phyloP scores from a whole-genome alignment of 2,329 filamentous ascomycete genomes.

The Monilinia vaccinii-corymbosi region DNA sequence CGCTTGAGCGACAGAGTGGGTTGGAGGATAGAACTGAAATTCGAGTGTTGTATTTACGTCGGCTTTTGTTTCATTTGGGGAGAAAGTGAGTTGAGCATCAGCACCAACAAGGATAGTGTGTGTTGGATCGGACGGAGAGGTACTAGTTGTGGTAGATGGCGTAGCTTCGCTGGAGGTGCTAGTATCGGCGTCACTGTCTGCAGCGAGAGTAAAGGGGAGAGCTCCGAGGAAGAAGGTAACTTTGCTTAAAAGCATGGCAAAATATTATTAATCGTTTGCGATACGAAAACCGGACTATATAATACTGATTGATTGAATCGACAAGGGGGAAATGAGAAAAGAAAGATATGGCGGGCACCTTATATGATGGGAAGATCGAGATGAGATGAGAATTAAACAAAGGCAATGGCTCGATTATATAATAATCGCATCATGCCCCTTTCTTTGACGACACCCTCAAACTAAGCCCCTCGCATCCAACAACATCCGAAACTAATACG shows the following conservation, averaged over 20 bases:
- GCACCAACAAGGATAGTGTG: conserved; percentile 29
- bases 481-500: not conserved
- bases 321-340: not conserved
- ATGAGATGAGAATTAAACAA: not conserved
- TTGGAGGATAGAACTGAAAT: conserved; percentile 44
- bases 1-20: conserved; percentile 40
- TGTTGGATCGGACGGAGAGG: conserved; percentile 12
- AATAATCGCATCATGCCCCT: not conserved
- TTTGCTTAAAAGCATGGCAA: conserved; percentile 27
- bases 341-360: not conserved
- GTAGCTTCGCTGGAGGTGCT: conserved; percentile 11
- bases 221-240: conserved; percentile 15
- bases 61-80: conserved; percentile 41
- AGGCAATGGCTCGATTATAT: not conserved
- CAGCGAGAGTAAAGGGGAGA: conserved; percentile 19
- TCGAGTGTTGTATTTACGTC: conserved; percentile 42
- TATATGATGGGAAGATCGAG: not conserved
- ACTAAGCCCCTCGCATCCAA: not conserved
- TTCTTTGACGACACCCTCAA: not conserved
- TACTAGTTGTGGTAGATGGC: conserved; percentile 7
- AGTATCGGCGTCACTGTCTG: conserved; percentile 8
- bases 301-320: not conserved
- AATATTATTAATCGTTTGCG: not conserved
- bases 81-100: conserved; percentile 35
- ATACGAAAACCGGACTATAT: not conserved